Conservation (phyloP, 805 yeast species). For the Naumovozyma dairenensis region DNA sequence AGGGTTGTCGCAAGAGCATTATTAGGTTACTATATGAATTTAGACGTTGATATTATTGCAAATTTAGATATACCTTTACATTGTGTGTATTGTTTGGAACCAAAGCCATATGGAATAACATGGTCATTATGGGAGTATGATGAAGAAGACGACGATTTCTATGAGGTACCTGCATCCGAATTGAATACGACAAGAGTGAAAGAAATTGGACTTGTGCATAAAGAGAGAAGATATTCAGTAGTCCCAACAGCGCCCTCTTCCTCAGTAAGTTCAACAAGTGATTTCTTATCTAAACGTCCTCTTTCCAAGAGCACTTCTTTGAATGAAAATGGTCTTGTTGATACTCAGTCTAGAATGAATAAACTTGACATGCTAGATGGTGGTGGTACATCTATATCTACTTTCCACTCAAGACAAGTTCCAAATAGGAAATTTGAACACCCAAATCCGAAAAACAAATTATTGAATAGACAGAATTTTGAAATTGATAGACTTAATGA, state of each 20-base stretch:
- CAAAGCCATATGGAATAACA: conserved; percentile 91
- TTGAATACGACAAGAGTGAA: conserved; percentile 43
- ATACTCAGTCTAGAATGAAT: neutral
- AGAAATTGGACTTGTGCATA: conserved; percentile 61
- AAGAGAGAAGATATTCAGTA: conserved; percentile 61
- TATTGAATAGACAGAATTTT: conserved; percentile 6
- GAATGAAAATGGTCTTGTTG: neutral
- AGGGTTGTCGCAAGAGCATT: conserved; percentile 84
- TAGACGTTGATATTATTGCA: conserved; percentile 70
- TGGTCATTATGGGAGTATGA: conserved; percentile 85
- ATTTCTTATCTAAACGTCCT: conserved; percentile 8
- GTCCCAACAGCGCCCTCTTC: conserved; percentile 63
- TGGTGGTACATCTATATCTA: conserved; percentile 11
- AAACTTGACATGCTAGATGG: conserved; percentile 4
- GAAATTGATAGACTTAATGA: conserved; percentile 27
- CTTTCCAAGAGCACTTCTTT: neutral
- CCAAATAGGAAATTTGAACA: conserved; percentile 1
- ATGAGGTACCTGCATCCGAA: conserved; percentile 41
- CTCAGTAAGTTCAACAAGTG: conserved; percentile 13
- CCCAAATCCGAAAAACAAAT: neutral
- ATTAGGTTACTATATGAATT: conserved; percentile 79
- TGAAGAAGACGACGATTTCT: conserved; percentile 69
- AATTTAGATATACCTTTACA: conserved; percentile 90
- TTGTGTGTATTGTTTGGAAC: conserved; percentile 80
- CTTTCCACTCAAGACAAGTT: conserved; percentile 8